Conservation (phyloP, 306 rosid genomes). For the Cucurbita pepo region DNA sequence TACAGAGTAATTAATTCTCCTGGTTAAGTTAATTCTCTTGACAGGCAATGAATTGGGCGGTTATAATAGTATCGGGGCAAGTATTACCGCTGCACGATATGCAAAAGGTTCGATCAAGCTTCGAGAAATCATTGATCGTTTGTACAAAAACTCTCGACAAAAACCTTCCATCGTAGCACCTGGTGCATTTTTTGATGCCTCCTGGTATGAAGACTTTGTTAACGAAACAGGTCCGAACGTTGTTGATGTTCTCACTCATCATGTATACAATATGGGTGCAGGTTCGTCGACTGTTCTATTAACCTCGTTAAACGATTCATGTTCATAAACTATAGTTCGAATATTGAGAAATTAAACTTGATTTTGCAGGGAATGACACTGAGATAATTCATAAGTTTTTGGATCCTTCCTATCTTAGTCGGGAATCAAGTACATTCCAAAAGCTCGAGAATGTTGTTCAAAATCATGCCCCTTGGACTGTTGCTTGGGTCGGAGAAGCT, state of each 20-base stretch:
- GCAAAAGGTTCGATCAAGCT: conserved; percentile 62
- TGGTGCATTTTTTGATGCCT: conserved; percentile 54
- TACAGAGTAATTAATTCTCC: too few relatives aligned
- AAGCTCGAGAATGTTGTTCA: conserved; percentile 33
- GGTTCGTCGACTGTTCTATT: conserved; percentile 21
- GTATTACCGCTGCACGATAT: conserved; percentile 49
- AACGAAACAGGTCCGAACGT: conserved; percentile 43
- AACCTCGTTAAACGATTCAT: too few relatives aligned
- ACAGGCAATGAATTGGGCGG: conserved; percentile 85
- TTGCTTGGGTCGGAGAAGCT: conserved; percentile 90
- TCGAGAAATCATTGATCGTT: conserved; percentile 21
- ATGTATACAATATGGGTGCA: conserved; percentile 76
- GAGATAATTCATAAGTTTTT: conserved; percentile 29
- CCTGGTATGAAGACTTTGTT: conserved; percentile 55
- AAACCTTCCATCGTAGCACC: conserved; percentile 70
- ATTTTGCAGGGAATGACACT: conserved; percentile 40
- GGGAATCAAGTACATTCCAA: conserved; percentile 19
- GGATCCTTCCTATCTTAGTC: conserved; percentile 40
- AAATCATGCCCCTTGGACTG: conserved; percentile 55
- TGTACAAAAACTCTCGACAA: conserved; percentile 21
- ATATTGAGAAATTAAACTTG: background rate
- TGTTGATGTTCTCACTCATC: conserved; percentile 48
- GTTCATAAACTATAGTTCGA: background rate
- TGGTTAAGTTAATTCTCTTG: background rate
- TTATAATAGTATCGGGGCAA: conserved; percentile 46